Conservation (phyloP, 192 early-diverging fungal species). For the Backusella circina region DNA sequence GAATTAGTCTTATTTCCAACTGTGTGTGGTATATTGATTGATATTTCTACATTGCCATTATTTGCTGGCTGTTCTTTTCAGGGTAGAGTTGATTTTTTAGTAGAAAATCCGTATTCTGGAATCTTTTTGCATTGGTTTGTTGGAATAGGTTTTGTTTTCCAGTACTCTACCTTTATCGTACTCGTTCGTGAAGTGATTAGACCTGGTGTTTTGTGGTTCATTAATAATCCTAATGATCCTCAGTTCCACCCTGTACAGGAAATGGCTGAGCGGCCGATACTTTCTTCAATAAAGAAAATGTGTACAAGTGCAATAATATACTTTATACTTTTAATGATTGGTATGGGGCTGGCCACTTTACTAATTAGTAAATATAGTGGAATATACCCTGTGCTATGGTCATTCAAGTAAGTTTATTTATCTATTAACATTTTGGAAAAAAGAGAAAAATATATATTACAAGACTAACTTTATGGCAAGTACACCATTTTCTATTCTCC, state of each 20-base stretch:
- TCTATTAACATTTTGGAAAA: neutral
- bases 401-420: slow-evolving; percentile 53
- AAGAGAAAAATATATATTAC: neutral
- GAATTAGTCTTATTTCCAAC: slow-evolving; percentile 88
- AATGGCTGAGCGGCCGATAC: slow-evolving; percentile 75
- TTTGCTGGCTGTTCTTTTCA: slow-evolving; percentile 51
- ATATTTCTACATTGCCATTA: slow-evolving; percentile 75
- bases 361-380: slow-evolving; percentile 32
- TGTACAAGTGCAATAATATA: slow-evolving; percentile 81
- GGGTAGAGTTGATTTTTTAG: slow-evolving; percentile 53
- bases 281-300: slow-evolving; percentile 79
- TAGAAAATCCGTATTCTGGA: slow-evolving; percentile 55
- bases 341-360: slow-evolving; percentile 58
- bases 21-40: slow-evolving; percentile 84
- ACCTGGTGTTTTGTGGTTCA: slow-evolving; percentile 96
- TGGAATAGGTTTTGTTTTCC: slow-evolving; percentile 93
- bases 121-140: slow-evolving; percentile 85
- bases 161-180: slow-evolving; percentile 81
- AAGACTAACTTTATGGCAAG: slow-evolving; percentile 1
- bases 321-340: slow-evolving; percentile 65
- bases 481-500: slow-evolving; percentile 41
- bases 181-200: slow-evolving; percentile 79
- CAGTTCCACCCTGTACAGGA: slow-evolving; percentile 91
- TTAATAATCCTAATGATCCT: slow-evolving; percentile 93
- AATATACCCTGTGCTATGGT: slow-evolving; percentile 56